Conservation (phyloP, 306 rosid genomes). For the Begonia peltatifolia region DNA sequence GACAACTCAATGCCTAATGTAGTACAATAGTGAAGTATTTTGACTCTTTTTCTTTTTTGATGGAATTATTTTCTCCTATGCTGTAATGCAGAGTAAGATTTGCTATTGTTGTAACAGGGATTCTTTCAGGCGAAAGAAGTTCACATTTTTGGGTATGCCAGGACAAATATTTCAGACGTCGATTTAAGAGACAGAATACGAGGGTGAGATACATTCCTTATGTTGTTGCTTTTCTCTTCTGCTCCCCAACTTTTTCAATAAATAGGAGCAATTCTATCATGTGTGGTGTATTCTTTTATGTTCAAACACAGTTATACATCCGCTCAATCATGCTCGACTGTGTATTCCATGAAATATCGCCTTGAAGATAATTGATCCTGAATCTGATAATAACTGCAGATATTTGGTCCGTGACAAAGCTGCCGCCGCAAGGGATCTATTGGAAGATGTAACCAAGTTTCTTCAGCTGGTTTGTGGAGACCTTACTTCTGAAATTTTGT, state of each 20-base stretch:
- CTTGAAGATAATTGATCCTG: slow-evolving; percentile 5
- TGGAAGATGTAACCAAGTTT: slow-evolving; percentile 41
- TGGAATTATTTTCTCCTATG: background rate
- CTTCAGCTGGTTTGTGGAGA: slow-evolving; percentile 66
- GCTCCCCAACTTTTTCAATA: no score
- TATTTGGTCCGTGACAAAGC: slow-evolving; percentile 47
- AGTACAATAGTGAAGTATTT: no score
- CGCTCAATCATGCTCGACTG: no score
- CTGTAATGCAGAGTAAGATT: background rate
- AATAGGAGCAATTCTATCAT: no score
- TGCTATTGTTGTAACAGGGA: slow-evolving; percentile 33
- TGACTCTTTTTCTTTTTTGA: no score
- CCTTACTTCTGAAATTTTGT: slow-evolving; percentile 5
- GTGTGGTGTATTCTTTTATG: background rate
- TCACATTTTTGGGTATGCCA: slow-evolving; percentile 91
- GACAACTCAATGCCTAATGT: no score
- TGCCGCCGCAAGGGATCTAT: slow-evolving; percentile 28
- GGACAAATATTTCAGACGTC: slow-evolving; percentile 66
- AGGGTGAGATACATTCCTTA: slow-evolving; percentile 33
- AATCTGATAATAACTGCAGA: slow-evolving; percentile 36
- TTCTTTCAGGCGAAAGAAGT: slow-evolving; percentile 62
- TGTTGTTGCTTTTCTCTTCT: background rate
- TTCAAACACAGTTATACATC: no score
- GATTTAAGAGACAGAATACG: slow-evolving; percentile 70
- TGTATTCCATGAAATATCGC: background rate